A percentile compares a stretch with the other conserved stretches of the same genome.
phyloP scores from a whole-genome alignment of 495 filamentous ascomycete genomes.

The Tricharina praecox region DNA sequence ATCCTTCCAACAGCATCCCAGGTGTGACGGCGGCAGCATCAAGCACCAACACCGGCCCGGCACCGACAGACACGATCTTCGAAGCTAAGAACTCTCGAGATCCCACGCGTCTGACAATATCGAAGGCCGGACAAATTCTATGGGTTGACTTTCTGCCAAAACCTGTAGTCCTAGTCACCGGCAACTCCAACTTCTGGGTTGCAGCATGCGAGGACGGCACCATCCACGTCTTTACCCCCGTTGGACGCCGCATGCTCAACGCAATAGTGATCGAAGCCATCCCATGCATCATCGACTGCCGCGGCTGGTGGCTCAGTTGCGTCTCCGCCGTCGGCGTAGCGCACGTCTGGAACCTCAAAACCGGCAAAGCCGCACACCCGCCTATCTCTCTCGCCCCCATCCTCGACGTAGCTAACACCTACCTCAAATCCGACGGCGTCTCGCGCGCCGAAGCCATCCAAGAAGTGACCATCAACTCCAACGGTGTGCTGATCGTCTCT shows the following conservation, averaged over 20 bases:
- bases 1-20: slow-evolving; percentile 20
- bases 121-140: slow-evolving; percentile 61
- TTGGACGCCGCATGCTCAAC: slow-evolving; percentile 71
- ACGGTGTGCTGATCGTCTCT: slow-evolving; percentile 65
- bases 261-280: slow-evolving; percentile 78
- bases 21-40: slow-evolving; percentile 28
- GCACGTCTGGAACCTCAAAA: slow-evolving; percentile 84
- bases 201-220: slow-evolving; percentile 85
- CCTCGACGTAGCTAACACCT: slow-evolving; percentile 58
- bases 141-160: slow-evolving; percentile 90
- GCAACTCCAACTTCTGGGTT: slow-evolving; percentile 79
- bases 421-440: slow-evolving; percentile 52
- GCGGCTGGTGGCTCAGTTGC: slow-evolving; percentile 74
- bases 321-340: slow-evolving; percentile 78
- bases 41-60: slow-evolving; percentile 32
- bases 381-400: slow-evolving; percentile 81
- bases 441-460: slow-evolving; percentile 76
- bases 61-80: slow-evolving; percentile 39
- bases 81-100: slow-evolving; percentile 62
- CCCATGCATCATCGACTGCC: slow-evolving; percentile 78
- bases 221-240: slow-evolving; percentile 86
- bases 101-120: slow-evolving; percentile 64
- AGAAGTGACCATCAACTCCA: slow-evolving; percentile 75
- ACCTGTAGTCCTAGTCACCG: slow-evolving; percentile 67
- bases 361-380: slow-evolving; percentile 68